Conservation (phyloP, 2,329 filamentous ascomycete species). For the Leptosphaerulina australis region DNA sequence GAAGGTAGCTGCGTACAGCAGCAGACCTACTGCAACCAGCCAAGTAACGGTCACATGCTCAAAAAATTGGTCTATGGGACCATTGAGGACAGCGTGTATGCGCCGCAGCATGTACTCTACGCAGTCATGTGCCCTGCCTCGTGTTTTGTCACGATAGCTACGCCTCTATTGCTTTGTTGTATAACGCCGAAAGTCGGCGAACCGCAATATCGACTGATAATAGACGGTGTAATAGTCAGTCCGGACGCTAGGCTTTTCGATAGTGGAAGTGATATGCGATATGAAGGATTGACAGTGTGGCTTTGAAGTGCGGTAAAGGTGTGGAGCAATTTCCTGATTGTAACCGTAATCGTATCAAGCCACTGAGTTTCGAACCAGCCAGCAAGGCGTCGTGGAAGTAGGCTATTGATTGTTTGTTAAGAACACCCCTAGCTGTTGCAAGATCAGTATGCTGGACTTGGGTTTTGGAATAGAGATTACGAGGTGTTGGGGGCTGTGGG, state of each 20-base stretch:
- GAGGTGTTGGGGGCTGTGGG: conserved; percentile 11
- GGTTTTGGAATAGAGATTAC: conserved; percentile 9
- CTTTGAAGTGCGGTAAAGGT: background rate
- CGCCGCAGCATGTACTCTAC: background rate
- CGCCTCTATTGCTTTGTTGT: conserved; percentile 25
- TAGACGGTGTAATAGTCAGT: conserved; percentile 2
- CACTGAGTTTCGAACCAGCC: background rate
- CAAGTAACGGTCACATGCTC: background rate
- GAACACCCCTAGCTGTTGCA: background rate
- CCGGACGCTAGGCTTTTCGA: background rate
- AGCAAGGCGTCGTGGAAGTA: too few species aligned
- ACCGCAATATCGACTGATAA: background rate
- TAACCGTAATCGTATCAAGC: background rate
- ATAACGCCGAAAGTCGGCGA: conserved; percentile 11
- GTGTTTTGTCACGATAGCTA: conserved; percentile 7
- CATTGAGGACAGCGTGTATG: background rate
- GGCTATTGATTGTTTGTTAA: background rate
- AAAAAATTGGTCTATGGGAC: background rate
- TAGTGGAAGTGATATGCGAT: background rate
- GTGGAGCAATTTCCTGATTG: background rate
- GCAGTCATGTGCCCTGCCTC: conserved; percentile 1
- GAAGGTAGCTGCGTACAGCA: too few species aligned
- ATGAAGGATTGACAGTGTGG: background rate
- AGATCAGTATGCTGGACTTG: background rate
- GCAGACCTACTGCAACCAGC: too few species aligned